Evolutionary conservation across 2,329 filamentous ascomycete species (phyloP).

Genomic region (Fonsecaea pedrosoi): DNA sequence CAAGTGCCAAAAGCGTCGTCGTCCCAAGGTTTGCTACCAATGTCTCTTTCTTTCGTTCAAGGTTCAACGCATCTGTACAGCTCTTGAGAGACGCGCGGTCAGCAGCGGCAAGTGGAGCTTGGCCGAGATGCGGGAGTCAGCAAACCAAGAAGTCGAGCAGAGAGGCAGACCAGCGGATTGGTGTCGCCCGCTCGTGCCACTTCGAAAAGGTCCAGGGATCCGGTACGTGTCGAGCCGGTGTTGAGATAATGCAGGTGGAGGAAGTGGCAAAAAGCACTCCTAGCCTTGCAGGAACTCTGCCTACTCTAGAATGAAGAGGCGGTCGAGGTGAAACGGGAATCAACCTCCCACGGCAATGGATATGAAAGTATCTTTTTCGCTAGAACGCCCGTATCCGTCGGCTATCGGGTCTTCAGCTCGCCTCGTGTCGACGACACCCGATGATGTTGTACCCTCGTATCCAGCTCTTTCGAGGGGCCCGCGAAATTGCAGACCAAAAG

Average conservation of each 20-base stretch:
- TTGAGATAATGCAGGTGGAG: background rate
- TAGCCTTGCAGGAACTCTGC: background rate
- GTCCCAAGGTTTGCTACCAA: background rate
- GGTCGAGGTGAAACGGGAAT: background rate
- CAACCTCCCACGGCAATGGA: too few relatives aligned
- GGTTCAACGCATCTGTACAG: background rate
- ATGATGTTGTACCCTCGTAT: background rate
- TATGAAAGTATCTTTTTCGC: background rate
- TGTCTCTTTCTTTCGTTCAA: background rate
- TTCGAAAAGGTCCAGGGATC: background rate
- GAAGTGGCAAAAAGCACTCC: background rate
- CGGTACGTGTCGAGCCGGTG: too few relatives aligned
- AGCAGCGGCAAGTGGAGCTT: background rate
- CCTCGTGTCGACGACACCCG: background rate
- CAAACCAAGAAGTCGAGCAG: too few relatives aligned
- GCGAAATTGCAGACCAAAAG: background rate
- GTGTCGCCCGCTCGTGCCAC: background rate
- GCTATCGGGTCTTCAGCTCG: slow-evolving; percentile 3
- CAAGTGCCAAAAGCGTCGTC: background rate
- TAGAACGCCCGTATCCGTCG: background rate
- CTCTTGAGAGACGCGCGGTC: background rate
- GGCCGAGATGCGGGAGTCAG: background rate
- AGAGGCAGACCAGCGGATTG: background rate
- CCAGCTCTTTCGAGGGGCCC: background rate
- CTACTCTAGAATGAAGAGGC: background rate